Evolutionary conservation across 140 eudicot genomes (phyloP), one percentile per base, ranked within the genome.

Genomic region (Ambrosia hybrid): DNA sequence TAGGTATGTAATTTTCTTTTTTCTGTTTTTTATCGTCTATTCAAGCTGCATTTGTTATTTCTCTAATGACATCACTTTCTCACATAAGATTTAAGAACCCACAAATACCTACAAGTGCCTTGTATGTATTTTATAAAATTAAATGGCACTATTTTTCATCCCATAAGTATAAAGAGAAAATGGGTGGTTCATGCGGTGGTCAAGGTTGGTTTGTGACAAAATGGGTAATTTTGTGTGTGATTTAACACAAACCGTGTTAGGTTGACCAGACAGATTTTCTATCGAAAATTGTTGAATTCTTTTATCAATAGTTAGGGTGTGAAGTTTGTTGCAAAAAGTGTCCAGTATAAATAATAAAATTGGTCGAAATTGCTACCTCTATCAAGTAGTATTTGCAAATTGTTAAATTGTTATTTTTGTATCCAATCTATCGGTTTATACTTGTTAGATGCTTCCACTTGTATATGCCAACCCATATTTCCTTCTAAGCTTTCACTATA

Each of bases 1-100:
- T 94, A 76, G 99, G 99, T 91, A 82, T 26, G 76, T 45, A 58
- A 13, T 57, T 70, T 9, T 33, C 53, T n/a, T 4, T 52, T 45
- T 73, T 33, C 30, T 9, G 49, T 51, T 49, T 56, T 57, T 57
- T 21, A 34, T 14, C 48, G 0, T 26, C 9, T 57, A 57, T 17
- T 13, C 30, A 9, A 41, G 48, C 48, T 49, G 55, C 55, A 49
- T 49, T 4, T 49, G 48, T 49, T 57, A 21, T 57, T 57, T 16
- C 17, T 57, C 13, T 26, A 6, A 57, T 57, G 37, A 17, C 62
- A 57, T 16, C 37, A 57, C 62, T 16, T 57, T 36, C 37, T 57
- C 37, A 21, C 13, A 2, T 57, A 57, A 57, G 62, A 57, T 16
- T 3, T 12, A 17, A 57, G 13, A 57, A 21, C 1, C n/a, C 36